Evolutionary conservation across 768 basidiomycete species (phyloP), one percentile per base, ranked within the genome.

Genomic region (Candolleomyces eurysporus): DNA sequence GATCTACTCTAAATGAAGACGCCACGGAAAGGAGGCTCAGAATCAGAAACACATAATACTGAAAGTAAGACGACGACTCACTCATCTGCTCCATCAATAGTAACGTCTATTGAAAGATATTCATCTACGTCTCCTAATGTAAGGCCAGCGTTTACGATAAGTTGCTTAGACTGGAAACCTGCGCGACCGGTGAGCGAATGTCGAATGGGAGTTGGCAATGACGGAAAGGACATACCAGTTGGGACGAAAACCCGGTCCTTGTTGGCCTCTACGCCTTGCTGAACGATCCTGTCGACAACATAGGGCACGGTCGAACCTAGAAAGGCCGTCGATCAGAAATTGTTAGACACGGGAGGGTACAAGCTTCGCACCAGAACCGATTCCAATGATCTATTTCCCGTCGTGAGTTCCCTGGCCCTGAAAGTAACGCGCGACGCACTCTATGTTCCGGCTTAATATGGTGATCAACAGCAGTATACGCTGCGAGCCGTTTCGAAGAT

Each of bases 1-100:
- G 73, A 72, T 98, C 95, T 22, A 97, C 94, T 76, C 95, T 96
- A 70, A 32, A 49, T 50, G 0, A 51, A 42, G 11, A 40, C 5
- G 19, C 30, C 13, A 46, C 8, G 26, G 43, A 13, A 13, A n/a
- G 11, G 45, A 32, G 49, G 26, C 22, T 16, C 14, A 31, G 32
- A 45, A 54, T 17, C 6, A 17, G 26, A 53, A n/a, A 59, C 45
- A 59, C 53, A n/a, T n/a, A 8, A 51, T 43, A 52, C 8, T 16
- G 48, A 61, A 17, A 52, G 52, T 31, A 45, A n/a, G 54, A 48
- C 55, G 40, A 46, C 2, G 22, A 59, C 92, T 65, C 65, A 96
- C 93, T 98, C 96, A 64, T 98, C 96, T 3, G 96, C 96, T 48
- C 96, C 96, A 70, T 99, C 97, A 48, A 99, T 86, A 0, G 96